Evolutionary conservation across 371 early-diverging fungal genomes (phyloP).

Genomic region (Rhizopus delemar): DNA sequence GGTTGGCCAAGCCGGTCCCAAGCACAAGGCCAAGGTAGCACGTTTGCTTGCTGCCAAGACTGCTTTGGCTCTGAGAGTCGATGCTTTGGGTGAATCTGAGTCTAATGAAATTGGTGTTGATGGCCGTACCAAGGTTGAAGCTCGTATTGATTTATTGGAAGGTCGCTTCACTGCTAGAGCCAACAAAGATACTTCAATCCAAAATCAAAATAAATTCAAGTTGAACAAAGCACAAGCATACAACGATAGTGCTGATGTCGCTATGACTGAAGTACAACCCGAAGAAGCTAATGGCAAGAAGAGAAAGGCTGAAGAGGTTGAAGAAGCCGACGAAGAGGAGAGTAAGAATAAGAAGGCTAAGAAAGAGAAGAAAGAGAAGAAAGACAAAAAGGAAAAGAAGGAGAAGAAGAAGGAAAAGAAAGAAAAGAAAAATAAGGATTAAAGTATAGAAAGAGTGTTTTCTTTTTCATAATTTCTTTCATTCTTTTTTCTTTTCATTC

Average conservation of each 20-base stretch:
- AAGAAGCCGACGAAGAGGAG: conserved; percentile 45
- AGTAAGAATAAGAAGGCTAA: conserved; percentile 56
- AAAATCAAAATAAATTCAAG: conserved; percentile 77
- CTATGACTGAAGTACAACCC: conserved; percentile 33
- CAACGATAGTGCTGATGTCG: conserved; percentile 39
- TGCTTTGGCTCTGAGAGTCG: conserved; percentile 90
- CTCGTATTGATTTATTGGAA: conserved; percentile 86
- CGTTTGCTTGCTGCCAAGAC: conserved; percentile 93
- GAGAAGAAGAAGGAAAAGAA: conserved; percentile 24
- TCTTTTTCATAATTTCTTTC: neutral
- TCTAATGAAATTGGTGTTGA: conserved; percentile 83
- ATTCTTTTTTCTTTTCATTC: neutral
- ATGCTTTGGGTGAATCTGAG: conserved; percentile 91
- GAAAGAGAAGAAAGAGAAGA: conserved; percentile 60
- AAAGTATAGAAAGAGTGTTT: neutral
- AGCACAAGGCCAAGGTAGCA: conserved; percentile 92
- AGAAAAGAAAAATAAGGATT: neutral
- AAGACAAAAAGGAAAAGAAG: conserved; percentile 52
- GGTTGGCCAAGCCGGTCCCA: conserved; percentile 83
- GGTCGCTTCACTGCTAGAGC: conserved; percentile 51
- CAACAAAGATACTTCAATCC: conserved; percentile 56
- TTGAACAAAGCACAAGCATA: conserved; percentile 48
- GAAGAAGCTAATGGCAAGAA: conserved; percentile 34
- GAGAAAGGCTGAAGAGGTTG: conserved; percentile 54
- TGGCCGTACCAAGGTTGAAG: conserved; percentile 84